These are phyloP conservation scores for Penicillium psychrosexuale DNA, from an alignment of 2,329 filamentous ascomycete genomes.

Conservation along the genomic window DNA sequence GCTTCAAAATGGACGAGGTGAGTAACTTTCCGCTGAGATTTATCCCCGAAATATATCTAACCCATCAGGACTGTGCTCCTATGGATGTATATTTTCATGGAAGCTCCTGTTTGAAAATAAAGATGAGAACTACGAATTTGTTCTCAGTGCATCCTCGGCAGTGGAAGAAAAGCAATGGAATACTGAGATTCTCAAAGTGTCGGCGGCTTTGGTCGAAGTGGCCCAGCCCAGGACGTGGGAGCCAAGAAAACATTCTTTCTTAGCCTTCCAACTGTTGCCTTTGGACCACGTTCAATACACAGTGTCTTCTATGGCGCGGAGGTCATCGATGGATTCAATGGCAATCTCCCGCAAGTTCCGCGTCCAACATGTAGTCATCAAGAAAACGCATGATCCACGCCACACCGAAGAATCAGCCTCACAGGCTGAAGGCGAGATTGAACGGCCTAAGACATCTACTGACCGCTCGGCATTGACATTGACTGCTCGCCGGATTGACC, in stretches of 20 bases:
- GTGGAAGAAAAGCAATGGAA: constrained; percentile 81
- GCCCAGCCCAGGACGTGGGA: constrained; percentile 43
- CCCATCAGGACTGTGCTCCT: constrained; percentile 72
- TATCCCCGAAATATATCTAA: background rate
- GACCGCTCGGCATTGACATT: constrained; percentile 67
- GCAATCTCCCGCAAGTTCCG: constrained; percentile 69
- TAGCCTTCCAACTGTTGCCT: constrained; percentile 68
- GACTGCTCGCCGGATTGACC: constrained; percentile 69
- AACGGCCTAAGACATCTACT: constrained; percentile 77
- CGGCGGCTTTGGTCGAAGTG: constrained; percentile 50
- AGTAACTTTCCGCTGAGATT: constrained; percentile 15
- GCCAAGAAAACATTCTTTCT: constrained; percentile 30
- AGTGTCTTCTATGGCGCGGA: constrained; percentile 55
- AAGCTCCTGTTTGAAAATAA: constrained; percentile 81
- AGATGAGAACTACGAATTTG: constrained; percentile 74
- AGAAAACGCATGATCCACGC: constrained; percentile 72
- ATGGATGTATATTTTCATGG: constrained; percentile 84
- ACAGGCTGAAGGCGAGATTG: constrained; percentile 56
- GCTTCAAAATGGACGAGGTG: constrained; percentile 35
- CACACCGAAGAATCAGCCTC: constrained; percentile 49
- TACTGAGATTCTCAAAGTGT: constrained; percentile 57
- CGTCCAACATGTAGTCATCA: constrained; percentile 75
- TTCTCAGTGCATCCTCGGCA: constrained; percentile 80
- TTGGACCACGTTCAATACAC: constrained; percentile 73
- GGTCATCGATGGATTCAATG: constrained; percentile 72